A percentile compares a stretch with the other conserved stretches of the same genome.
Evolutionary conservation across 2,329 filamentous ascomycete genomes (phyloP).

Genomic region (Ampelomyces quisqualis): DNA sequence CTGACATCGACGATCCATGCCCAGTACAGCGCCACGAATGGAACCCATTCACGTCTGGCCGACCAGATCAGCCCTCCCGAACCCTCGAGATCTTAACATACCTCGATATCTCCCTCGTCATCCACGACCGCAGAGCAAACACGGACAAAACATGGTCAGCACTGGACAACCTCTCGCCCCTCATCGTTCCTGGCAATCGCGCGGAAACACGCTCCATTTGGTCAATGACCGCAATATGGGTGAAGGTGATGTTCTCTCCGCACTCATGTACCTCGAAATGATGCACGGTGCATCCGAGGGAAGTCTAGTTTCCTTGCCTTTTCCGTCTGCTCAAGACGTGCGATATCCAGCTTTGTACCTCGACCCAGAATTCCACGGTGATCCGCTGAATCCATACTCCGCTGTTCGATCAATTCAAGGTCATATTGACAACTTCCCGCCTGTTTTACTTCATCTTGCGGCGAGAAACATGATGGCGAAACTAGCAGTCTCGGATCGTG

Average conservation of each 20-base stretch:
- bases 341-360: constrained; percentile 41
- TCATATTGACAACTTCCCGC: constrained; percentile 21
- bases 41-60: constrained; percentile 22
- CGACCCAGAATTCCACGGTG: constrained; percentile 31
- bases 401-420: constrained; percentile 7
- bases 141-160: not conserved
- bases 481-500: constrained; percentile 5
- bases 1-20: constrained; percentile 14
- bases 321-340: constrained; percentile 17
- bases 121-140: not conserved
- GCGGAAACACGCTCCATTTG: constrained; percentile 12
- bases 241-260: constrained; percentile 39
- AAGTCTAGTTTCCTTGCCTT: constrained; percentile 30
- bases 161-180: not conserved
- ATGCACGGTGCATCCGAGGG: constrained; percentile 11
- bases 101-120: constrained; percentile 22
- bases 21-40: constrained; percentile 27
- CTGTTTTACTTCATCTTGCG: constrained; percentile 18
- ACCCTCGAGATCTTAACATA: constrained; percentile 22
- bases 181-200: constrained; percentile 8
- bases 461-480: constrained; percentile 13
- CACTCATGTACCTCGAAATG: constrained; percentile 36
- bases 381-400: constrained; percentile 5
- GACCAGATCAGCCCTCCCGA: constrained; percentile 10
- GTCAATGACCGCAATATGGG: constrained; percentile 15